Evolutionary conservation across 495 filamentous ascomycete species (phyloP).

Genomic region (Gamarada debralockiae): DNA sequence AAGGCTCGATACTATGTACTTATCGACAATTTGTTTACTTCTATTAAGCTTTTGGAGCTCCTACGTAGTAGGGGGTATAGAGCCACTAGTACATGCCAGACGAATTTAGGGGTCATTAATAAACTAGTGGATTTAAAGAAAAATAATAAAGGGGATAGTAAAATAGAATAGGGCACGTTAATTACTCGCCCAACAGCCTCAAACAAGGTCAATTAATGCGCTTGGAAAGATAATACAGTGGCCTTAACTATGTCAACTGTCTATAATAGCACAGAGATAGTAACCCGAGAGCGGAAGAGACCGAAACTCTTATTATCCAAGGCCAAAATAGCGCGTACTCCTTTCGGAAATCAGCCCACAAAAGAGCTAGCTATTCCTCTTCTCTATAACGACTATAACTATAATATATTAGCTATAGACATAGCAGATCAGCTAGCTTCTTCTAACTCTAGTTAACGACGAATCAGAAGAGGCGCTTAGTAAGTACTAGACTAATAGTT

Average conservation of each 20-base stretch:
- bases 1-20: not conserved
- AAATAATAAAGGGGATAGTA: not conserved
- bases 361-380: not conserved
- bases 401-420: slow-evolving; percentile 3
- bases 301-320: not conserved
- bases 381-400: not conserved
- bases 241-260: not conserved
- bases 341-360: not conserved
- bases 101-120: not conserved
- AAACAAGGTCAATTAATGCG: not conserved
- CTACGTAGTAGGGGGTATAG: not conserved
- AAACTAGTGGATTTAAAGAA: slow-evolving; percentile 2
- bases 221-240: not conserved
- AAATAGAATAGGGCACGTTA: not conserved
- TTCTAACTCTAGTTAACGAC: not conserved
- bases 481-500: slow-evolving; percentile 1
- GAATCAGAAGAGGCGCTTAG: not conserved
- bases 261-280: not conserved
- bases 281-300: too few species aligned
- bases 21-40: not conserved
- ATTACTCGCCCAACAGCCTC: not conserved
- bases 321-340: not conserved
- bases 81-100: not conserved
- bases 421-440: not conserved
- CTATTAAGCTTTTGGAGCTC: not conserved